Base-by-base conservation (phyloP, 768 basidiomycete species). In the Trametes gibbosa region DNA sequence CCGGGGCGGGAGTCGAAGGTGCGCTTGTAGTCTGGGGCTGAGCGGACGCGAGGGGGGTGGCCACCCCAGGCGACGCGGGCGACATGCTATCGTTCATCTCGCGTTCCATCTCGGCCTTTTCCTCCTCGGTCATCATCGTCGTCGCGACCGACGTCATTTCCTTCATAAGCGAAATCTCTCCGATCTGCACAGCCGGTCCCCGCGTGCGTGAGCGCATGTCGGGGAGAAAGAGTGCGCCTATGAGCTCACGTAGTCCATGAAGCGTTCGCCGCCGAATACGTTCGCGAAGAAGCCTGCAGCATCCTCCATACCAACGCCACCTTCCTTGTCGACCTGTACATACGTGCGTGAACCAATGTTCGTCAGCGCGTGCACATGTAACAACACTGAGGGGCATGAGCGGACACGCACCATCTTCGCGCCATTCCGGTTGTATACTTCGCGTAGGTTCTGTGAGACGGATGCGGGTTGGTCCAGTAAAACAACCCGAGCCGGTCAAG, bases 161-260 rank as follows among this genome's bases (percentile, higher is more conserved):
- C 70, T 95, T 98, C 85, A 97, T 93, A 39, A 98, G 80, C 6
- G 90, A 88, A 54, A 99, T 95, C 77, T 98, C 96, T 58, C 96
- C 96, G 62, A 98, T 96, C 95, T 97, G 72, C 29, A 25, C 46
- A 7, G 29, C 25, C 10, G 17, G 46, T 10, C 23, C 7, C 21
- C 21, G 43, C 5, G 8, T 6, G 40, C 43, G 23, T 32, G 41
- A 13, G 35, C 45, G 43, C 2, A 41, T 6, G 21, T n/a, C 14
- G 12, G n/a, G 34, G 34, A 24, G 10, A 19, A 14, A 40, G 21
- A 32, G 27, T 13, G 43, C 14, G 37, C 23, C 21, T n/a, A 50
- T 25, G 34, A 14, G 79, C 92, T 72, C 72, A 95, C 92, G 69
- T 92, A 94, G 70, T 95, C 92, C 58, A 78, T 75, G 71, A 97